Evolutionary conservation across 331 rosid genomes (phyloP), one percentile per base, ranked within the genome.

Genomic region (Malus hybrid): DNA sequence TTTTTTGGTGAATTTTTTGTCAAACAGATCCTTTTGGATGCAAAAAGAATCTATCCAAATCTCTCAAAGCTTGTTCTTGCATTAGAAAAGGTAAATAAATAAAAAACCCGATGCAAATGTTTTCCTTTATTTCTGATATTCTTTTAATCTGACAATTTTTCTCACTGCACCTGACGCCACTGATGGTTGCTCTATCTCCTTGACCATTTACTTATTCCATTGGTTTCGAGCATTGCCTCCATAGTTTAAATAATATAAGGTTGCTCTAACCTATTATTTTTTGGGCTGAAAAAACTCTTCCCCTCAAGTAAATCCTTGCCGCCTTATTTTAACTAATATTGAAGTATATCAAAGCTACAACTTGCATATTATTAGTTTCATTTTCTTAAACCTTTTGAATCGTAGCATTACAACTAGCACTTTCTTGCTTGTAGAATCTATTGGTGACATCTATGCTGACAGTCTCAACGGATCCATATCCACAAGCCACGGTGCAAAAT

Each of bases 31-130:
- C 88, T 94, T 28, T 80, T 94, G 87, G 96, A 90, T 52, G 90
- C 97, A 20, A 86, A 67, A 44, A 80, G 75, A 74, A 87, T 90
- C 73, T 94, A 94, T 79, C 97, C 97, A 34, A 90, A 83, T 69
- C 93, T 90, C 72, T 92, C 91, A 52, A 92, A 94, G 89, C 97
- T 94, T 76, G 96, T 88, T 42, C 83, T 92, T 79, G 99, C 99
- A 29, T 90, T 94, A 63, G 99, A 94, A 73, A 94, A 94, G 97
- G 99, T 94, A 87, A 70, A 65, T 76, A 59, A 44, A 55, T 48
- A 5, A 12, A 54, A 6, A 42, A 14, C 24, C 44, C 54, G 6
- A n/a, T 72, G 20, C 15, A 29, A 56, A 50, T 65, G 62, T 59
- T 12, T 74, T 46, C 15, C 19, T 10, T 72, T 7, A 3, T 42